These are phyloP conservation scores for Neurospora tetrasperma DNA, from an alignment of 495 filamentous ascomycete species.

Conservation along the genomic window DNA sequence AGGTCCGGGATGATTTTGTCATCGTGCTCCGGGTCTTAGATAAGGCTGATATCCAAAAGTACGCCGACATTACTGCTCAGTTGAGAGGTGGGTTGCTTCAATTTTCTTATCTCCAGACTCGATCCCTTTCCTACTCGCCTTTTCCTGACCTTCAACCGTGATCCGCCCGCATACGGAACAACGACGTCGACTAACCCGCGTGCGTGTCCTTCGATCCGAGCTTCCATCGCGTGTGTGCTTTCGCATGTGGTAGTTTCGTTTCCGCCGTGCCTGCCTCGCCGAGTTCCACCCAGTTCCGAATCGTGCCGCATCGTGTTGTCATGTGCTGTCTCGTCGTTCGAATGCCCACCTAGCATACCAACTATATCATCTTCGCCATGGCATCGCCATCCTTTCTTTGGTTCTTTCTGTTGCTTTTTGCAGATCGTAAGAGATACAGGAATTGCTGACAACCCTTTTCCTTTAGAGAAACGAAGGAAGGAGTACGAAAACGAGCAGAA, in stretches of 20 bases:
- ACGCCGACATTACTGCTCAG: slow-evolving; percentile 62
- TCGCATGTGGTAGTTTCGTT: slow-evolving; percentile 4
- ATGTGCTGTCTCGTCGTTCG: neutral
- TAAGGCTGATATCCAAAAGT: slow-evolving; percentile 73
- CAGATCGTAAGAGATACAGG: neutral
- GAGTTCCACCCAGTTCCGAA: neutral
- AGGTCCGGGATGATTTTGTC: slow-evolving; percentile 71
- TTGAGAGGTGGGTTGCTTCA: slow-evolving; percentile 53
- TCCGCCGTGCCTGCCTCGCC: neutral
- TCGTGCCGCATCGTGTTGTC: neutral
- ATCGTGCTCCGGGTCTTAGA: slow-evolving; percentile 72
- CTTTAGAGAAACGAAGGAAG: slow-evolving; percentile 26
- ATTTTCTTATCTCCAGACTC: slow-evolving; percentile 1
- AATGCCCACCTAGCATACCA: slow-evolving; percentile 1
- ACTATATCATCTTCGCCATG: neutral
- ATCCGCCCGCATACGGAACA: neutral
- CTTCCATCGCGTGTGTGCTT: neutral
- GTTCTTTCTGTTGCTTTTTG: neutral
- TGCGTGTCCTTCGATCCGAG: slow-evolving; percentile 2
- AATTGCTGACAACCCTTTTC: slow-evolving; percentile 12
- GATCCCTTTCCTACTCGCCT: neutral
- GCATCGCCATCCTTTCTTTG: neutral
- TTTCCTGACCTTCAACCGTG: neutral
- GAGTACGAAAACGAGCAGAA: slow-evolving; percentile 25
- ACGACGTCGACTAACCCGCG: neutral